Conservation (phyloP, 495 filamentous ascomycete genomes). For the Copromyces sp. region DNA sequence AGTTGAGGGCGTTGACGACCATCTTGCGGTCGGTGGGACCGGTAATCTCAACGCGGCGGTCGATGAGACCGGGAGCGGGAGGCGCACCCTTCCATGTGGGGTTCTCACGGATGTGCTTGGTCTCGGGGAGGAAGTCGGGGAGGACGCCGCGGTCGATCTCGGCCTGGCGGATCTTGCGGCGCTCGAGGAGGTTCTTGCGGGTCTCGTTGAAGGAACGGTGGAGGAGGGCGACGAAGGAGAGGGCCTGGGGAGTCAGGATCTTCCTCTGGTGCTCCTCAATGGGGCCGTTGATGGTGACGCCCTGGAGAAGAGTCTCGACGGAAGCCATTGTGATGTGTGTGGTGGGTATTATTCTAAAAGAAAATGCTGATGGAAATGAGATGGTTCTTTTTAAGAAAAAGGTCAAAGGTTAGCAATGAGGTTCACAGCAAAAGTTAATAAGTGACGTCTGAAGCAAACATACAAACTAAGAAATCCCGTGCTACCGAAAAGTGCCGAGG, state of each 20-base stretch:
- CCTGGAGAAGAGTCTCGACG: slow-evolving; percentile 69
- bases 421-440: neutral
- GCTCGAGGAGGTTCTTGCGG: slow-evolving; percentile 81
- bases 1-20: slow-evolving; percentile 97
- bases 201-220: slow-evolving; percentile 89
- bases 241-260: slow-evolving; percentile 85
- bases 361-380: neutral
- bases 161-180: slow-evolving; percentile 77
- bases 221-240: slow-evolving; percentile 86
- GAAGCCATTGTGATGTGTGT: slow-evolving; percentile 48
- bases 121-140: slow-evolving; percentile 96
- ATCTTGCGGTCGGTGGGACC: slow-evolving; percentile 98
- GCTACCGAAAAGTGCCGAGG: slow-evolving; percentile 5
- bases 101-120: slow-evolving; percentile 89
- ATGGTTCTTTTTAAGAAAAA: neutral
- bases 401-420: neutral
- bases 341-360: neutral
- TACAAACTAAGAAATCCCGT: neutral
- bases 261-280: slow-evolving; percentile 72
- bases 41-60: slow-evolving; percentile 97
- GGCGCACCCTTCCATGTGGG: slow-evolving; percentile 89
- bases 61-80: slow-evolving; percentile 86
- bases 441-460: neutral
- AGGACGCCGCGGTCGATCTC: slow-evolving; percentile 87
- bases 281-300: slow-evolving; percentile 73